Conservation (phyloP, 1,139 yeast genomes). For the Blastobotrys raffinosifermentans region DNA sequence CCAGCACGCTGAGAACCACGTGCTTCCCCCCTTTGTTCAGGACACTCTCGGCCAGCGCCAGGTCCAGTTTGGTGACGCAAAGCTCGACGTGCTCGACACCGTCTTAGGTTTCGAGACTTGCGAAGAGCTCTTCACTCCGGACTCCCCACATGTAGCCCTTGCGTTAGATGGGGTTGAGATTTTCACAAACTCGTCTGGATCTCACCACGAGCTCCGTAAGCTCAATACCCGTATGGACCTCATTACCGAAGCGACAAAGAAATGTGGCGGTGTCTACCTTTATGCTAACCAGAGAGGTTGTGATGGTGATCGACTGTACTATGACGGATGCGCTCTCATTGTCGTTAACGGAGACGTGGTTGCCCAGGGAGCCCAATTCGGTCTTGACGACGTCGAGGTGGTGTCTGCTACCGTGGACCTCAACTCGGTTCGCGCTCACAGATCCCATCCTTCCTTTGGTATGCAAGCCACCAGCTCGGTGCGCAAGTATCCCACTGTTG, state of each 20-base stretch:
- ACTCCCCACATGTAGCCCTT: constrained; percentile 89
- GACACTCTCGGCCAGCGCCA: constrained; percentile 47
- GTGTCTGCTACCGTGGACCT: constrained; percentile 88
- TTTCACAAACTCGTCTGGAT: constrained; percentile 90
- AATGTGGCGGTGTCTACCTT: constrained; percentile 92
- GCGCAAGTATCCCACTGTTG: constrained; percentile 54
- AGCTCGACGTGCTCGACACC: constrained; percentile 75
- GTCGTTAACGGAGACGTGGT: constrained; percentile 86
- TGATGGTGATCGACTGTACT: constrained; percentile 94
- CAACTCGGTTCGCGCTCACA: constrained; percentile 81
- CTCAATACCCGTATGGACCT: constrained; percentile 76
- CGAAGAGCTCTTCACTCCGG: constrained; percentile 94
- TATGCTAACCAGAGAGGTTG: constrained; percentile 96
- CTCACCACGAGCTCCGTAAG: constrained; percentile 92
- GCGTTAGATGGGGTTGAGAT: constrained; percentile 95
- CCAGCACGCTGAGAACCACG: constrained; percentile 62
- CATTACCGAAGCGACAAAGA: constrained; percentile 86
- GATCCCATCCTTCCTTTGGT: constrained; percentile 68
- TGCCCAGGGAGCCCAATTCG: constrained; percentile 90
- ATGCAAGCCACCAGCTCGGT: constrained; percentile 51
- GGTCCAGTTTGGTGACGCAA: constrained; percentile 87
- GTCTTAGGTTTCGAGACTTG: constrained; percentile 94
- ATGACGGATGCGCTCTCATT: constrained; percentile 95
- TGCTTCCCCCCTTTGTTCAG: constrained; percentile 60
- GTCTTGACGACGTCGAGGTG: constrained; percentile 86